Evolutionary conservation across 805 yeast genomes (phyloP).

Genomic region (Lachancea dasiensis): DNA sequence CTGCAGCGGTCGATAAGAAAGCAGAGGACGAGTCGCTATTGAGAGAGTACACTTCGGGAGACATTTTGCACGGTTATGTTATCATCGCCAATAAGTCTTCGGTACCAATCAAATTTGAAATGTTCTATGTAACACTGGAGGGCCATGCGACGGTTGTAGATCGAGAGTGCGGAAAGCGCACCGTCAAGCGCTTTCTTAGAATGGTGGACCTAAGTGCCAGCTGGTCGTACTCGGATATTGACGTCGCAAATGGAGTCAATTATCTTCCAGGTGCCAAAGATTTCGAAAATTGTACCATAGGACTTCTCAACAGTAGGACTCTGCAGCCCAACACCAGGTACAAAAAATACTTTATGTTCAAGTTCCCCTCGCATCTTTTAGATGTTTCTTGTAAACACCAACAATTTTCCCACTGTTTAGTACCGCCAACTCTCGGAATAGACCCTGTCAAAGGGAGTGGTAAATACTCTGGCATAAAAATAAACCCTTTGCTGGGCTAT

Average conservation of each 20-base stretch:
- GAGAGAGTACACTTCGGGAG: constrained; percentile 63
- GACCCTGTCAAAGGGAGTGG: constrained; percentile 30
- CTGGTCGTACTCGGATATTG: constrained; percentile 46
- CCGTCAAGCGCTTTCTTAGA: constrained; percentile 44
- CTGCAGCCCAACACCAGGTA: constrained; percentile 45
- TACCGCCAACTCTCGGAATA: constrained; percentile 40
- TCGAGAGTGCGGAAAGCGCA: constrained; percentile 29
- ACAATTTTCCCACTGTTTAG: constrained; percentile 33
- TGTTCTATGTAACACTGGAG: constrained; percentile 50
- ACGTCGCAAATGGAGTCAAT: constrained; percentile 48
- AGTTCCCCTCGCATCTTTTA: constrained; percentile 47
- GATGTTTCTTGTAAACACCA: constrained; percentile 48
- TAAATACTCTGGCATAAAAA: constrained; percentile 28
- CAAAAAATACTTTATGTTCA: constrained; percentile 54
- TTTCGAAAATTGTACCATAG: constrained; percentile 43
- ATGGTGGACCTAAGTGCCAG: constrained; percentile 57
- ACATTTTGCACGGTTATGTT: constrained; percentile 55
- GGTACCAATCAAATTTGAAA: constrained; percentile 50
- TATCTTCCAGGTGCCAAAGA: constrained; percentile 42
- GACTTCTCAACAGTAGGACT: constrained; percentile 44
- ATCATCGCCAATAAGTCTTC: constrained; percentile 43
- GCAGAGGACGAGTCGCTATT: constrained; percentile 42
- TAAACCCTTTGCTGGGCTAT: constrained; percentile 37
- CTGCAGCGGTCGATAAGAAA: constrained; percentile 40
- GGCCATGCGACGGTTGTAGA: constrained; percentile 36